A percentile compares a stretch with the other conserved stretches of the same genome.
Conservation (phyloP, 2,329 filamentous ascomycete genomes). For the Colletotrichum destructivum region DNA sequence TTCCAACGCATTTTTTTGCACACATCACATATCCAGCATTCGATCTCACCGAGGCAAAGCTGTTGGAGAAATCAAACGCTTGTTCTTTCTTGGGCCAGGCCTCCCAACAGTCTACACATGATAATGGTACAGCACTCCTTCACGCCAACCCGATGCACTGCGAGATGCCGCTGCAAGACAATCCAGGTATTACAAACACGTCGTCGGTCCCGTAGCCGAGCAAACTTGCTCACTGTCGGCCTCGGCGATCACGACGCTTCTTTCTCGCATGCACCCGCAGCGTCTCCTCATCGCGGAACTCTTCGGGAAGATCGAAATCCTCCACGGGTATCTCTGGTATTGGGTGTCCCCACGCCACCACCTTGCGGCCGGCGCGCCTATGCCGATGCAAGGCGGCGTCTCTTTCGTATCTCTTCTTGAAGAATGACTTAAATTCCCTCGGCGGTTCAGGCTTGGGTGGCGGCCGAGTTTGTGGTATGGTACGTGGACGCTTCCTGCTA, state of each 20-base stretch:
- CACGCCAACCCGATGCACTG: conserved; percentile 25
- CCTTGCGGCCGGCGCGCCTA: conserved; percentile 78
- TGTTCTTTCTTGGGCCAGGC: conserved; percentile 39
- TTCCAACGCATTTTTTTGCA: too few relatives aligned
- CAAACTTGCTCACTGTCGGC: conserved; percentile 54
- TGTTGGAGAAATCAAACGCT: conserved; percentile 35
- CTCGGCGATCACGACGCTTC: conserved; percentile 72
- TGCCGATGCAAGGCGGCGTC: conserved; percentile 83
- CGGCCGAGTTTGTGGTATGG: conserved; percentile 38
- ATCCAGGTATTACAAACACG: conserved; percentile 15
- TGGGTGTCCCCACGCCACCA: conserved; percentile 85
- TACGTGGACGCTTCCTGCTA: conserved; percentile 50
- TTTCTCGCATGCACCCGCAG: conserved; percentile 73
- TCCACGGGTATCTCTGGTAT: conserved; percentile 79
- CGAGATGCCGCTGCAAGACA: conserved; percentile 9
- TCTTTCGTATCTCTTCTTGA: conserved; percentile 82
- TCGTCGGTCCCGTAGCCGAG: neutral
- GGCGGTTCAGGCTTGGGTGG: conserved; percentile 56
- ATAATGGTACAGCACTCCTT: conserved; percentile 31
- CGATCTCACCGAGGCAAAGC: neutral
- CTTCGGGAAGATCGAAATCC: conserved; percentile 83
- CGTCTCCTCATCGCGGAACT: conserved; percentile 70
- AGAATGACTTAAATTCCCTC: conserved; percentile 89
- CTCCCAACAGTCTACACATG: conserved; percentile 32
- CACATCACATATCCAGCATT: neutral